These are phyloP conservation scores for Cardiospermum halicacabum DNA, from an alignment of 345 rosid genomes.

Conservation along the genomic window DNA sequence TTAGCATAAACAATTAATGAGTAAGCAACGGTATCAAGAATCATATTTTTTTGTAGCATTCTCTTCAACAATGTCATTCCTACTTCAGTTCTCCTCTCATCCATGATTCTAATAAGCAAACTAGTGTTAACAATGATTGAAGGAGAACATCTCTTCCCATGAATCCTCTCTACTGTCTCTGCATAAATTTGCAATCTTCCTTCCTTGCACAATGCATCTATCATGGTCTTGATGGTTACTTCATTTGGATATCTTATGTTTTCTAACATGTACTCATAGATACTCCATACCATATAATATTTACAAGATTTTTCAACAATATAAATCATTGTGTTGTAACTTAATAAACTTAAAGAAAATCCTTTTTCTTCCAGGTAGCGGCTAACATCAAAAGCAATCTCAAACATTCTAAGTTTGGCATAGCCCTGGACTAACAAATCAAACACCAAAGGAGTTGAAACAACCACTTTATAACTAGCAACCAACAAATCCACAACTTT, in stretches of 20 bases:
- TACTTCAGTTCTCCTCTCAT: slow-evolving; percentile 44
- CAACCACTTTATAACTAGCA: slow-evolving; percentile 29
- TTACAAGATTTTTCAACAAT: slow-evolving; percentile 50
- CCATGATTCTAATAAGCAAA: slow-evolving; percentile 46
- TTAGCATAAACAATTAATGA: slow-evolving; percentile 53
- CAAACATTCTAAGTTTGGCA: slow-evolving; percentile 55
- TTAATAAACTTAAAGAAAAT: slow-evolving; percentile 44
- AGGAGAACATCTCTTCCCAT: slow-evolving; percentile 67
- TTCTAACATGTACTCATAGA: slow-evolving; percentile 56
- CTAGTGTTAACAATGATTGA: slow-evolving; percentile 52
- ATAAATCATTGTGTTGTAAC: slow-evolving; percentile 54
- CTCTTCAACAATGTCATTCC: slow-evolving; percentile 55
- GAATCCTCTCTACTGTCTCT: slow-evolving; percentile 54
- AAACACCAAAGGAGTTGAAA: slow-evolving; percentile 51
- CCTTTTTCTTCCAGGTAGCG: slow-evolving; percentile 42
- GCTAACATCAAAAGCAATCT: slow-evolving; percentile 57
- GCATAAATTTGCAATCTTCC: slow-evolving; percentile 50
- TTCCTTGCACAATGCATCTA: slow-evolving; percentile 63
- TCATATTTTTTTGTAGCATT: slow-evolving; percentile 64
- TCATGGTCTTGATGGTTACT: slow-evolving; percentile 40
- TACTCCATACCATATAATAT: slow-evolving; percentile 50
- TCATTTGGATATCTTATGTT: slow-evolving; percentile 52
- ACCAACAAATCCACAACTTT: slow-evolving; percentile 47
- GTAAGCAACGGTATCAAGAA: slow-evolving; percentile 61
- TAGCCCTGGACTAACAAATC: slow-evolving; percentile 62